Conservation (phyloP, 805 yeast genomes). For the Lipomyces spencermartinsiae region DNA sequence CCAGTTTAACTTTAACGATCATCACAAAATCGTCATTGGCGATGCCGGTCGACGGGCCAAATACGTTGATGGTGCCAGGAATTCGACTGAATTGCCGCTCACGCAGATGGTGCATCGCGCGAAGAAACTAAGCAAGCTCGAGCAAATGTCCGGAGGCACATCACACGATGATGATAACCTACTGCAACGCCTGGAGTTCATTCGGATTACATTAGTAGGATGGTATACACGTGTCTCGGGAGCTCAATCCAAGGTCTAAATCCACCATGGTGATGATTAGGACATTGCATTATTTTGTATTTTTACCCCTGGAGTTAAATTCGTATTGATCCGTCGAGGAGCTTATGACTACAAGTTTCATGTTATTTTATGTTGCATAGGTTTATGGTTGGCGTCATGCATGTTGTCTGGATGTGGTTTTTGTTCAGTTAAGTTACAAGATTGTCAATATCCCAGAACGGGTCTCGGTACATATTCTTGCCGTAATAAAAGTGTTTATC, state of each 20-base stretch:
- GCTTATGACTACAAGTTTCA: background rate
- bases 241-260: background rate
- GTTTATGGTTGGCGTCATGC: background rate
- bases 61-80: conserved; percentile 63
- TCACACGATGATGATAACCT: conserved; percentile 12
- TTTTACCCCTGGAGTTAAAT: background rate
- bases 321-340: background rate
- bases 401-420: background rate
- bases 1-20: conserved; percentile 96
- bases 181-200: conserved; percentile 21
- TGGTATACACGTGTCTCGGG: conserved; percentile 18
- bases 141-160: conserved; percentile 9
- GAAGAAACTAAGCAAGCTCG: background rate
- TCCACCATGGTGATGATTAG: background rate
- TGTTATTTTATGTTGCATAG: conserved; percentile 1
- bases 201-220: conserved; percentile 11
- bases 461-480: background rate
- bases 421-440: background rate
- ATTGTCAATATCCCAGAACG: background rate
- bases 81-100: conserved; percentile 37
- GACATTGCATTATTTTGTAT: conserved; percentile 1
- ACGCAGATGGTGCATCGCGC: conserved; percentile 20
- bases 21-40: conserved; percentile 83
- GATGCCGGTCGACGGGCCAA: conserved; percentile 77
- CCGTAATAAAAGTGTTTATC: background rate